phyloP scores from a whole-genome alignment of 352 stramenopile species.

The Phytophthora palmivora region DNA sequence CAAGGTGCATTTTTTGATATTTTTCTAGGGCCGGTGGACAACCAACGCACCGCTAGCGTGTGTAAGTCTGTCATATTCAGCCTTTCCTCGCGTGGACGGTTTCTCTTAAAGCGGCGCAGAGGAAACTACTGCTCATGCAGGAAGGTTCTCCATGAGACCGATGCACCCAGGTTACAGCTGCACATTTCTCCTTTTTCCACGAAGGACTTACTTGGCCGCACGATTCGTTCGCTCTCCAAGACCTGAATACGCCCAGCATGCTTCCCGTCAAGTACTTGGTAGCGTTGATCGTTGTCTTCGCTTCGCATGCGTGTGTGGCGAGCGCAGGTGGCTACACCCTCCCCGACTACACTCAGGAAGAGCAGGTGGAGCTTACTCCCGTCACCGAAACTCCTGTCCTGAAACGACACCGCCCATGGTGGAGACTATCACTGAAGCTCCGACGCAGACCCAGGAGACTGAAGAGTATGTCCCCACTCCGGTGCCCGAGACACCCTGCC shows the following conservation, averaged over 20 bases:
- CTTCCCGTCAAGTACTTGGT: conserved; percentile 43
- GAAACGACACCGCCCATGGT: conserved; percentile 4
- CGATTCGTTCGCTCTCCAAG: conserved; percentile 1
- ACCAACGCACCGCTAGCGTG: too few species aligned
- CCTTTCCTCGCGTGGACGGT: conserved; percentile 32
- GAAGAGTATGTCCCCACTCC: too few species aligned
- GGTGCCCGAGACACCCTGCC: too few species aligned
- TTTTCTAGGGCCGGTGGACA: too few species aligned
- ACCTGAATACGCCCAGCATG: conserved; percentile 16
- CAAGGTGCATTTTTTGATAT: too few species aligned
- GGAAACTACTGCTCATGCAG: conserved; percentile 15
- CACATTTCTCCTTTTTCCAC: conserved; percentile 40
- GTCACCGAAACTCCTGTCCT: too few species aligned
- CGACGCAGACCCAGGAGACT: too few species aligned
- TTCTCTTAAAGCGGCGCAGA: conserved; percentile 13
- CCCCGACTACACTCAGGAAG: conserved; percentile 9
- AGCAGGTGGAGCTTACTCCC: background rate
- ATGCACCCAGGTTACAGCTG: background rate
- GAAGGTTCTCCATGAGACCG: background rate
- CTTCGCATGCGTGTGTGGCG: conserved; percentile 26
- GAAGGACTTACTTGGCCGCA: conserved; percentile 29
- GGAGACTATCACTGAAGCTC: too few species aligned
- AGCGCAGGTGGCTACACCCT: conserved; percentile 27
- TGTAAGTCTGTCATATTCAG: background rate
- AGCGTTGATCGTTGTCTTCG: conserved; percentile 29